Base-by-base conservation (phyloP, 305 asterid species). In the Coffea humblotiana region DNA sequence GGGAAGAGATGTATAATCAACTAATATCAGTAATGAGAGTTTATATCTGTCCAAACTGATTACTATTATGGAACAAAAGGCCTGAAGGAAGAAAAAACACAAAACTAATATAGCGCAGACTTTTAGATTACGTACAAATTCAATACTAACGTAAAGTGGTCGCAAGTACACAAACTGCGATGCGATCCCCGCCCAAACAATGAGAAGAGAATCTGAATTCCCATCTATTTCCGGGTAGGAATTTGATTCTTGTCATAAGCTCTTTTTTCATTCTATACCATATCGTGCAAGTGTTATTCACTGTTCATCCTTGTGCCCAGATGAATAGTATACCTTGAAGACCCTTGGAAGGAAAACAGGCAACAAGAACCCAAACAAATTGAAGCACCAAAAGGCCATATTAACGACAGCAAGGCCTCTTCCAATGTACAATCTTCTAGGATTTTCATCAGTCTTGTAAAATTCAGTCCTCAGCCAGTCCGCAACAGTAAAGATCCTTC, bases 341-440 rank as follows among this genome's bases (percentile, higher is more conserved):
- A 91, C 92, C 87, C 84, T 92, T 0, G 97, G 97, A 3, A 93
- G 83, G 79, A 88, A 92, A 79, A 92, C 80, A n/a, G 98, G 98
- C 88, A 93, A 75, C 84, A 93, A 83, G 75, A 92, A 93, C 2
- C 91, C 91, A 32, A 94, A 90, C 85, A 94, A 70, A 88, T 92
- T 92, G 76, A 89, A 93, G 84, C 92, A 72, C 96, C 98, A 94
- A 61, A 89, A 85, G 27, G 80, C 90, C 92, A 90, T 79, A 72
- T 92, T 92, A 0, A 85, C 89, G 25, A 79, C 83, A 0, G 98
- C 94, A 11, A 93, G 88, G 43, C 29, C 89, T 81, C 86, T 88
- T 56, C 95, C 97, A 6, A 82, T 71, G 47, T 78, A 71, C 71
- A 90, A 5, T 48, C 93, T 85, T 81, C 88, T 25, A 13, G 64